phyloP scores from a whole-genome alignment of 2,329 filamentous ascomycete genomes.

The Colletotrichum sp. region DNA sequence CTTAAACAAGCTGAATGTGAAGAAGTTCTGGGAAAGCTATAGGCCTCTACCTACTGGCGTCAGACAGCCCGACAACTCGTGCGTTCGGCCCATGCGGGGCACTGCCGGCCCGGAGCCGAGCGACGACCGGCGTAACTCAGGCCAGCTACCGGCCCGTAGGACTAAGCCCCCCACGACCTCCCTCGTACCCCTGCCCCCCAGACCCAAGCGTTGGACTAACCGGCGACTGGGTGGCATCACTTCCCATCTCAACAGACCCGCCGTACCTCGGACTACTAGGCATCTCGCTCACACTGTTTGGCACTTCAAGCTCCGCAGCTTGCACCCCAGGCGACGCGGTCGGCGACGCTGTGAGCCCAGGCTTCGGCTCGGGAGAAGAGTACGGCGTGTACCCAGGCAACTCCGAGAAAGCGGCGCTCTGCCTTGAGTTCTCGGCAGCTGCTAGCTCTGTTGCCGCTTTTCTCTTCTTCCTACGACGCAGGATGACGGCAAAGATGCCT shows the following conservation, averaged over 20 bases:
- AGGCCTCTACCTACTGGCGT: background rate
- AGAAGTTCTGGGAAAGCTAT: background rate
- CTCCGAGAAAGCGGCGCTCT: background rate
- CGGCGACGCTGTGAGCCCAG: background rate
- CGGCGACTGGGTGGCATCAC: background rate
- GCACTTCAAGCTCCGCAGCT: conserved; percentile 7
- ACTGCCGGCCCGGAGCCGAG: background rate
- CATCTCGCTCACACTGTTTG: conserved; percentile 3
- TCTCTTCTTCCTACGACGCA: background rate
- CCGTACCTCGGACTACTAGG: conserved; percentile 6
- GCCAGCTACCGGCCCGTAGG: background rate
- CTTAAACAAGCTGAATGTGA: background rate
- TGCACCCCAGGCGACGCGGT: background rate
- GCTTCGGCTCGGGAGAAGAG: background rate
- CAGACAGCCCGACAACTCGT: background rate
- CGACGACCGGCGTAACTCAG: background rate
- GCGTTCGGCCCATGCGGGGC: background rate
- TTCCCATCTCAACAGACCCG: conserved; percentile 3
- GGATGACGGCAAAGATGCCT: background rate
- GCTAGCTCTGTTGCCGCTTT: background rate
- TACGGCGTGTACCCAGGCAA: background rate
- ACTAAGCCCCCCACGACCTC: background rate
- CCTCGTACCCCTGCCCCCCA: background rate
- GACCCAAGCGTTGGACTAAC: background rate
- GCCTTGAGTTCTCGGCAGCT: background rate